Conservation (phyloP, 805 yeast genomes). For the Candida lessepsii region DNA sequence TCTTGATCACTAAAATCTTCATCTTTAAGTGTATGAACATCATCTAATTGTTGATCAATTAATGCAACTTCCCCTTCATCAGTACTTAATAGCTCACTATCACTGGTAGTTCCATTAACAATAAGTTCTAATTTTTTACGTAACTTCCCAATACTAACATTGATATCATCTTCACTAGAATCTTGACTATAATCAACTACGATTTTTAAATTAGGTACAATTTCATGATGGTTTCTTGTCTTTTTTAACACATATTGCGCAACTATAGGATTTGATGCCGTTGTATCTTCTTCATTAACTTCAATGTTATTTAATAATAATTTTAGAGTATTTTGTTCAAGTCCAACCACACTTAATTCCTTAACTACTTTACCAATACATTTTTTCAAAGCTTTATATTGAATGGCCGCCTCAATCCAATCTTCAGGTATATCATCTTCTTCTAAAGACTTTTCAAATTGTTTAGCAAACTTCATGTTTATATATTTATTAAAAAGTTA, state of each 20-base stretch:
- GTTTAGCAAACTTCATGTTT: conserved; percentile 73
- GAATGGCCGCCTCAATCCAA: conserved; percentile 69
- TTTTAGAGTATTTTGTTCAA: conserved; percentile 46
- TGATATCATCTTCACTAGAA: conserved; percentile 31
- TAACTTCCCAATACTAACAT: conserved; percentile 11
- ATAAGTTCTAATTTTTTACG: conserved; percentile 13
- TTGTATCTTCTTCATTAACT: conserved; percentile 31
- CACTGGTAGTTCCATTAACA: conserved; percentile 12
- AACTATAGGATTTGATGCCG: conserved; percentile 37
- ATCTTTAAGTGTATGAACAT: background rate
- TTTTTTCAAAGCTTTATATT: conserved; percentile 69
- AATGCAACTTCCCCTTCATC: background rate
- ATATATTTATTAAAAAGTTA: background rate
- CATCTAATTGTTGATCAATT: background rate
- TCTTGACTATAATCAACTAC: conserved; percentile 28
- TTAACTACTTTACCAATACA: conserved; percentile 61
- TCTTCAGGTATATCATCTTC: conserved; percentile 63
- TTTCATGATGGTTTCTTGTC: conserved; percentile 19
- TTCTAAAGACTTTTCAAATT: conserved; percentile 58
- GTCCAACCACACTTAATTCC: conserved; percentile 60
- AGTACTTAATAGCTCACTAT: conserved; percentile 8
- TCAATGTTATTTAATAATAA: conserved; percentile 35
- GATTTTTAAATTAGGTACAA: conserved; percentile 40
- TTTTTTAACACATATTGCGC: conserved; percentile 43
- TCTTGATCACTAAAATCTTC: conserved; percentile 2